These are phyloP conservation scores for Leccinum subrobustum DNA, from an alignment of 1,284 basidiomycete species.

Conservation along the genomic window DNA sequence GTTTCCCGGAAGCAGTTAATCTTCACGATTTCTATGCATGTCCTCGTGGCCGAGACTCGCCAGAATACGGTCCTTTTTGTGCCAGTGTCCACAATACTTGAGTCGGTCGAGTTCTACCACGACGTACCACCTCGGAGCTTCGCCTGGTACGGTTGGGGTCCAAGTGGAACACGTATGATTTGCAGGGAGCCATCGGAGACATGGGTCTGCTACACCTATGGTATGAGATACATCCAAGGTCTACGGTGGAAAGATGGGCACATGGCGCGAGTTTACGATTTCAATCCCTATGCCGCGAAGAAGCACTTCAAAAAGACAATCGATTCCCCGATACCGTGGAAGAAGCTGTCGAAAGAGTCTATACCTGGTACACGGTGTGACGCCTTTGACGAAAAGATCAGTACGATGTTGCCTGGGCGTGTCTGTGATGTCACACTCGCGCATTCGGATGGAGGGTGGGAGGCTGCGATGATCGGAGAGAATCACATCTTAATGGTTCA, in stretches of 20 bases:
- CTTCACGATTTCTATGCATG: conserved; percentile 24
- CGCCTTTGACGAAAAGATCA: conserved; percentile 18
- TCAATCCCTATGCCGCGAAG: conserved; percentile 26
- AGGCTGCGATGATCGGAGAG: conserved; percentile 34
- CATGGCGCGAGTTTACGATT: conserved; percentile 29
- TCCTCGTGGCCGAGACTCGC: neutral
- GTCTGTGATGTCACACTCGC: conserved; percentile 19
- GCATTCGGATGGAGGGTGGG: conserved; percentile 22
- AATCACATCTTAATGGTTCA: conserved; percentile 32
- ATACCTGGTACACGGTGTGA: conserved; percentile 6
- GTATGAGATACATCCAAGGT: conserved; percentile 42
- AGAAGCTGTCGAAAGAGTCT: conserved; percentile 11
- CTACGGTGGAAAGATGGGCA: conserved; percentile 21
- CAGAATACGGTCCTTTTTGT: conserved; percentile 25
- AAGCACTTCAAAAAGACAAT: conserved; percentile 12
- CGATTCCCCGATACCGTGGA: conserved; percentile 20
- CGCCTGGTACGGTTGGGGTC: conserved; percentile 55
- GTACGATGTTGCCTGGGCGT: conserved; percentile 30
- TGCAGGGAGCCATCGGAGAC: conserved; percentile 36
- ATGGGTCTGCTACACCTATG: conserved; percentile 62
- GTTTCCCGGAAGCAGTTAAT: conserved; percentile 25
- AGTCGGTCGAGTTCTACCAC: conserved; percentile 41
- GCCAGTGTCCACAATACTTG: conserved; percentile 42
- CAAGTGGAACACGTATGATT: conserved; percentile 42
- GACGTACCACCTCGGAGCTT: conserved; percentile 38